These are phyloP conservation scores for Cyanidioschyzon merolae DNA, from an alignment of 23 red algal species.

Conservation along the genomic window DNA sequence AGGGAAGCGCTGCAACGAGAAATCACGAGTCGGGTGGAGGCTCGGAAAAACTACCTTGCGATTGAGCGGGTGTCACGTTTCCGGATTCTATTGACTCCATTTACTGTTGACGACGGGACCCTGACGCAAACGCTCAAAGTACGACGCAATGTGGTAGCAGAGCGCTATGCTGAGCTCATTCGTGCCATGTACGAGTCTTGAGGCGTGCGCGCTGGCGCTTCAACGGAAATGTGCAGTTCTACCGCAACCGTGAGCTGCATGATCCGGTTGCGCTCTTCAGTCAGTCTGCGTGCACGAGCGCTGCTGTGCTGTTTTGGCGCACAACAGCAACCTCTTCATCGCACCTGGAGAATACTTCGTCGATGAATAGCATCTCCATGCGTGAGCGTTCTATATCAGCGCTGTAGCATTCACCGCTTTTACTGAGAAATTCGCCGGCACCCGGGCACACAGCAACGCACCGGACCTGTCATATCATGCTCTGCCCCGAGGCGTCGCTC, in stretches of 20 bases:
- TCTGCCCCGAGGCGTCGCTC: too few species aligned
- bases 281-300: too few species aligned
- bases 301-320: too few species aligned
- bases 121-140: conserved; percentile 97
- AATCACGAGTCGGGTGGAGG: conserved; percentile 28
- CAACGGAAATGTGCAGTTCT: neutral
- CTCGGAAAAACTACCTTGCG: conserved; percentile 35
- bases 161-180: conserved; percentile 42
- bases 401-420: too few species aligned
- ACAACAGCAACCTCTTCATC: too few species aligned
- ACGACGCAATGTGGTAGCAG: conserved; percentile 46
- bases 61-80: conserved; percentile 45
- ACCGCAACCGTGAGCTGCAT: neutral
- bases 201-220: neutral
- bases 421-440: too few species aligned
- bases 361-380: too few species aligned
- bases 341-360: too few species aligned
- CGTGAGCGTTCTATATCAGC: too few species aligned
- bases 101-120: conserved; percentile 91
- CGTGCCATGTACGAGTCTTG: conserved; percentile 25
- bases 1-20: conserved; percentile 28
- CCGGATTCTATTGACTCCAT: conserved; percentile 50
- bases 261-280: neutral
- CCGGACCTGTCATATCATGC: too few species aligned
- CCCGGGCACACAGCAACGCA: too few species aligned